These are phyloP conservation scores for Lolium multiflorum DNA, from an alignment of 176 grass and related monocot genomes.

Conservation along the genomic window DNA sequence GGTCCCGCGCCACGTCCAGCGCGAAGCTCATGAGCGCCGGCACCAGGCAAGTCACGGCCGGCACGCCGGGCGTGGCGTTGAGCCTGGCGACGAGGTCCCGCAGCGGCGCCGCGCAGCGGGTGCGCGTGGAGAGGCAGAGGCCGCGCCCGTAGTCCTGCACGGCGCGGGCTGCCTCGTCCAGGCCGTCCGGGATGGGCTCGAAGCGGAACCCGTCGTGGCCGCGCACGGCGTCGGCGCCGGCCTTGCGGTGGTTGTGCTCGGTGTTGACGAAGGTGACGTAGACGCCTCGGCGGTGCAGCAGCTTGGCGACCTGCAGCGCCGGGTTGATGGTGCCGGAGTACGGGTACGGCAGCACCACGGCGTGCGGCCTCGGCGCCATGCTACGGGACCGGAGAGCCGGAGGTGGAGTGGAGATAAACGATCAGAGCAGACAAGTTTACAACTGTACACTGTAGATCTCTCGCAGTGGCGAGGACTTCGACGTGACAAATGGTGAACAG, in stretches of 20 bases:
- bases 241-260: conserved; percentile 54
- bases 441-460: too few relatives aligned
- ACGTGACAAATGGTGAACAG: too few relatives aligned
- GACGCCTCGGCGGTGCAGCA: conserved; percentile 47
- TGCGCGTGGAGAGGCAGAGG: not conserved
- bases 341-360: conserved; percentile 54
- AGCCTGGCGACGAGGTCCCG: not conserved
- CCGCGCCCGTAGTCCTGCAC: not conserved
- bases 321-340: conserved; percentile 57
- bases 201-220: conserved; percentile 10
- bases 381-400: not conserved
- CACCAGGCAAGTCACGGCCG: not conserved
- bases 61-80: not conserved
- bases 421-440: not conserved
- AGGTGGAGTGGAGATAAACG: not conserved
- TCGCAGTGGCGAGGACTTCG: too few relatives aligned
- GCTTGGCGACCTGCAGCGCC: conserved; percentile 50
- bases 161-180: not conserved
- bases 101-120: not conserved
- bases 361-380: conserved; percentile 36
- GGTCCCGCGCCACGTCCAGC: not conserved
- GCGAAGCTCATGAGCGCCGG: not conserved
- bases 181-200: conserved; percentile 9
- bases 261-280: conserved; percentile 70
- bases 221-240: not conserved